A percentile compares a stretch with the other conserved stretches of the same genome.
Conservation (phyloP, 208 protist genomes). For the Crithidia sp. region DNA sequence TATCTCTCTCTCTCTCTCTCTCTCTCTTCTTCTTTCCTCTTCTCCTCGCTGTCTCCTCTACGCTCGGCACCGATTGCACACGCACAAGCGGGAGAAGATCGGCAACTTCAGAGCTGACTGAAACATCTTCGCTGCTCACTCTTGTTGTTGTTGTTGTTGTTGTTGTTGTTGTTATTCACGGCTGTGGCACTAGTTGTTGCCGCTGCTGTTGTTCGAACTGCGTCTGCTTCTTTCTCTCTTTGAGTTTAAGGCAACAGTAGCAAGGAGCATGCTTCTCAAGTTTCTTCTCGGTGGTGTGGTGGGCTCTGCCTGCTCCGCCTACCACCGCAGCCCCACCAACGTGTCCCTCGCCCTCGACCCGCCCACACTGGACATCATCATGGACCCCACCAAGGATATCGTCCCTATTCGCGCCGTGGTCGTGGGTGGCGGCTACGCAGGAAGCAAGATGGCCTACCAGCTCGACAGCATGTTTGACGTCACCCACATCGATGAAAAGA, state of each 20-base stretch:
- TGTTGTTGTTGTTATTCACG: not conserved
- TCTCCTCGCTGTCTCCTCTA: not conserved
- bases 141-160: not conserved
- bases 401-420: slow-evolving; percentile 76
- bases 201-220: not conserved
- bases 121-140: not conserved
- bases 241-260: not conserved
- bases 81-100: too few species aligned
- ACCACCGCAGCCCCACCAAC: slow-evolving; percentile 23
- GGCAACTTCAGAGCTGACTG: too few species aligned
- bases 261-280: slow-evolving; percentile 52
- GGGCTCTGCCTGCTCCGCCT: slow-evolving; percentile 50
- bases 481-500: slow-evolving; percentile 89
- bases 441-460: slow-evolving; percentile 74
- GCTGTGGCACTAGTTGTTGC: not conserved
- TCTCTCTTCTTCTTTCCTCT: not conserved
- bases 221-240: slow-evolving; percentile 13
- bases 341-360: slow-evolving; percentile 55
- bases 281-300: slow-evolving; percentile 44
- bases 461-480: slow-evolving; percentile 90
- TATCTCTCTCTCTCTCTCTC: not conserved
- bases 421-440: slow-evolving; percentile 84
- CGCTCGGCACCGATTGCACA: too few species aligned
- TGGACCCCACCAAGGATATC: slow-evolving; percentile 83
- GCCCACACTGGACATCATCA: slow-evolving; percentile 72